phyloP scores from a whole-genome alignment of 1,284 basidiomycete species.

The Clitocybe nebularis region DNA sequence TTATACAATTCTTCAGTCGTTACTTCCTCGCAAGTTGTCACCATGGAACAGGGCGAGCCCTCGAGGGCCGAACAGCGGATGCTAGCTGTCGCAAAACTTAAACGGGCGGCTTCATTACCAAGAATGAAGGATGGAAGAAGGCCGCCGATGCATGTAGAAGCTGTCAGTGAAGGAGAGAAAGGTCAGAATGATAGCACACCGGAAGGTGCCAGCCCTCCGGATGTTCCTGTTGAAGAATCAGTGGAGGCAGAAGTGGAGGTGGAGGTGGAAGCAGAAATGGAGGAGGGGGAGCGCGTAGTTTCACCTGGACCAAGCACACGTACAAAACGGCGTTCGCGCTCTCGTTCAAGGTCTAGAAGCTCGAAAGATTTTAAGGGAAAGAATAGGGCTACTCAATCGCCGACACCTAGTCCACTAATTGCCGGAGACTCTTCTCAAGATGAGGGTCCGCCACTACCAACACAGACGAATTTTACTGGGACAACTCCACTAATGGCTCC shows the following conservation, averaged over 20 bases:
- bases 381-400: slow-evolving; percentile 41
- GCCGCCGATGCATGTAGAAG: slow-evolving; percentile 77
- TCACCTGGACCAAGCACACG: slow-evolving; percentile 35
- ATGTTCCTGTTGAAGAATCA: slow-evolving; percentile 19
- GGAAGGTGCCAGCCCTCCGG: slow-evolving; percentile 26
- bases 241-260: slow-evolving; percentile 20
- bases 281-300: slow-evolving; percentile 21
- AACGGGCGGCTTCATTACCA: slow-evolving; percentile 84
- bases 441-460: slow-evolving; percentile 41
- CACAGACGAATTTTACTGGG: slow-evolving; percentile 37
- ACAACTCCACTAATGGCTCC: slow-evolving; percentile 55
- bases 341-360: slow-evolving; percentile 68
- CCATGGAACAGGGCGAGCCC: slow-evolving; percentile 30
- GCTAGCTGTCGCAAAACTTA: slow-evolving; percentile 83
- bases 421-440: slow-evolving; percentile 68
- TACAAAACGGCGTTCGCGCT: slow-evolving; percentile 66
- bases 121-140: slow-evolving; percentile 84
- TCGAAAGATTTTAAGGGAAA: slow-evolving; percentile 71
- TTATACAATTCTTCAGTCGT: slow-evolving; percentile 6
- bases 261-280: slow-evolving; percentile 16
- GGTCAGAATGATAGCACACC: slow-evolving; percentile 50
- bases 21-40: too few species aligned
- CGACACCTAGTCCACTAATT: slow-evolving; percentile 37
- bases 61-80: slow-evolving; percentile 61
- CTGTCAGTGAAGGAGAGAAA: slow-evolving; percentile 73